Percentiles rank a stretch among this genome's conserved stretches.
Evolutionary conservation across 2,329 filamentous ascomycete species (phyloP).

Genomic region (Grosmannia huntii): DNA sequence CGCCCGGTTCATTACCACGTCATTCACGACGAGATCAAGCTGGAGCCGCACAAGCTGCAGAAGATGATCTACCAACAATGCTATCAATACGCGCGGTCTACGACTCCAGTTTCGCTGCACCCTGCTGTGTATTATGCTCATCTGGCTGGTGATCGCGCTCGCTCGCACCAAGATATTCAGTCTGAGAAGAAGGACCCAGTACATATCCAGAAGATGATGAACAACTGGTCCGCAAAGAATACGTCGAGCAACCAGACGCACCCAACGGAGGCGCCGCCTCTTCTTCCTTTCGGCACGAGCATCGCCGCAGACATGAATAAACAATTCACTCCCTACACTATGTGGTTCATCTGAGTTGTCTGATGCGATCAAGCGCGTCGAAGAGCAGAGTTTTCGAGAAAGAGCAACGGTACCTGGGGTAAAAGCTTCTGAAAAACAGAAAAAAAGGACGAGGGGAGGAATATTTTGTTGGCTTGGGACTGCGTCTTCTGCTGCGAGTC

Average conservation of each 20-base stretch:
- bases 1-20: conserved; percentile 89
- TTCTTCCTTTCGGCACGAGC: conserved; percentile 18
- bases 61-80: conserved; percentile 89
- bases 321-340: conserved; percentile 22
- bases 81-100: conserved; percentile 86
- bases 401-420: not conserved
- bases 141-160: conserved; percentile 68
- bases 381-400: not conserved
- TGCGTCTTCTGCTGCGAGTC: not conserved
- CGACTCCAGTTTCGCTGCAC: conserved; percentile 77
- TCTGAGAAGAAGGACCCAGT: conserved; percentile 30
- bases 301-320: conserved; percentile 11
- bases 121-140: conserved; percentile 96
- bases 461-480: not conserved
- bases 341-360: conserved; percentile 29
- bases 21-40: conserved; percentile 65
- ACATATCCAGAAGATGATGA: conserved; percentile 29
- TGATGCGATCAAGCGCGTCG: not conserved
- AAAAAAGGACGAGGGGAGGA: not conserved
- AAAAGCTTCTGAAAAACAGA: not conserved
- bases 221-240: conserved; percentile 28
- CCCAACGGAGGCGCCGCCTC: conserved; percentile 12
- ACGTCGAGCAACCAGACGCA: conserved; percentile 14
- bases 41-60: conserved; percentile 58
- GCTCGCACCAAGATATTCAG: conserved; percentile 51